Percentiles rank a stretch among this genome's conserved stretches.
Evolutionary conservation across 2,329 filamentous ascomycete species (phyloP).

Genomic region (Phaeomoniella chlamydospora): DNA sequence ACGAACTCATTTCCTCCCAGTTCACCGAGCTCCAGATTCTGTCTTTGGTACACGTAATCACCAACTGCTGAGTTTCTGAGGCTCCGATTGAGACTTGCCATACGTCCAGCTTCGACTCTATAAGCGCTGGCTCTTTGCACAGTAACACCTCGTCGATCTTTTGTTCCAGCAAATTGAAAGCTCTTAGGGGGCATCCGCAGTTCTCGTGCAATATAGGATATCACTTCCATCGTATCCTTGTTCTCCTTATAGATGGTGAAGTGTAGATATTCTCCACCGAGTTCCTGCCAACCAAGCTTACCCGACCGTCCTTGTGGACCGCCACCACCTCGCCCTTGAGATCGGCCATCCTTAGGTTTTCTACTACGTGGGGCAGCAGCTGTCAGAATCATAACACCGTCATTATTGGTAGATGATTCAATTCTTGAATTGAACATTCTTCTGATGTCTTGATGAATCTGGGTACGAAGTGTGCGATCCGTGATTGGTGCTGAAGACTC

Average conservation of each 20-base stretch:
- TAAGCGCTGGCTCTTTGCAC: constrained; percentile 64
- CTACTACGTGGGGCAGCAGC: constrained; percentile 22
- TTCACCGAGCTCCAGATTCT: constrained; percentile 67
- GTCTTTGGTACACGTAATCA: constrained; percentile 62
- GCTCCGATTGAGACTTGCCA: constrained; percentile 52
- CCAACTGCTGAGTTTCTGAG: constrained; percentile 53
- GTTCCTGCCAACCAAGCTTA: constrained; percentile 46
- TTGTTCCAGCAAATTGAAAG: constrained; percentile 76
- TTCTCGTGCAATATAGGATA: constrained; percentile 60
- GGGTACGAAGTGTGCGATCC: constrained; percentile 47
- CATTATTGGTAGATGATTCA: constrained; percentile 61
- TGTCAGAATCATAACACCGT: constrained; percentile 50
- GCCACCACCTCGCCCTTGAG: constrained; percentile 9
- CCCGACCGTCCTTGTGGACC: constrained; percentile 15
- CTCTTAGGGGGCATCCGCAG: constrained; percentile 54
- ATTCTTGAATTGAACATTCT: constrained; percentile 66
- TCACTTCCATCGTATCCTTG: constrained; percentile 86
- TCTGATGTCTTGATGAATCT: constrained; percentile 53
- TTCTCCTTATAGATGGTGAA: constrained; percentile 95
- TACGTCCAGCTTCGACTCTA: constrained; percentile 43
- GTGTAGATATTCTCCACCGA: constrained; percentile 70
- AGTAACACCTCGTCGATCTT: constrained; percentile 77
- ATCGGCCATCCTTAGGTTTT: constrained; percentile 15
- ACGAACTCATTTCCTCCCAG: constrained; percentile 82
- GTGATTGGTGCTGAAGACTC: constrained; percentile 35